Percentiles rank a stretch among this genome's conserved stretches.
Evolutionary conservation across 2,329 filamentous ascomycete species (phyloP).

Genomic region (Colletotrichum euphorbiae): DNA sequence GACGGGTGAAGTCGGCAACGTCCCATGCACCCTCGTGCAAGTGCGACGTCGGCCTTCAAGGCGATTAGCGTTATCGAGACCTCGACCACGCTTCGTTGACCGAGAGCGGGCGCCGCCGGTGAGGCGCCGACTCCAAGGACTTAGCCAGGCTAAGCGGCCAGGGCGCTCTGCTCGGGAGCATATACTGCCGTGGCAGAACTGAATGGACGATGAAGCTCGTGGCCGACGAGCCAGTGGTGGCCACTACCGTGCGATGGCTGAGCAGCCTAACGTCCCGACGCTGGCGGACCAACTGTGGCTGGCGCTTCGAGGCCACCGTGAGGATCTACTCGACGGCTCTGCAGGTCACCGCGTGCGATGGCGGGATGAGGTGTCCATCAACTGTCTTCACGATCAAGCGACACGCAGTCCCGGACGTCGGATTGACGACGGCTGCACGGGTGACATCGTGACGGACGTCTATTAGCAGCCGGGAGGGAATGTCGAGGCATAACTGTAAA

Average conservation of each 20-base stretch:
- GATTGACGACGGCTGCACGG: constrained; percentile 19
- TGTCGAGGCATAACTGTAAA: neutral
- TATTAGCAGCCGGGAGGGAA: neutral
- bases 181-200: neutral
- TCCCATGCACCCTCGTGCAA: constrained; percentile 10
- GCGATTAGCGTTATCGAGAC: neutral
- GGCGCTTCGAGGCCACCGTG: constrained; percentile 8
- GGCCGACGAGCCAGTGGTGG: constrained; percentile 2
- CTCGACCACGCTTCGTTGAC: constrained; percentile 6
- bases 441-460: constrained; percentile 26
- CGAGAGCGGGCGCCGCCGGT: constrained; percentile 13
- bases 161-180: neutral
- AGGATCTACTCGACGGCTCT: constrained; percentile 26
- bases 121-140: neutral
- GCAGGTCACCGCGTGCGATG: constrained; percentile 24
- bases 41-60: constrained; percentile 20
- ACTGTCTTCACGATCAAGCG: constrained; percentile 1
- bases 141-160: neutral
- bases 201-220: constrained; percentile 12
- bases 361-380: constrained; percentile 17
- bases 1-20: constrained; percentile 21
- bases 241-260: constrained; percentile 26
- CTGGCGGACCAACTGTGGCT: constrained; percentile 8
- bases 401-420: neutral
- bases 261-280: constrained; percentile 11